Base-by-base conservation (phyloP, 805 yeast species). In the Saturnispora diversa region DNA sequence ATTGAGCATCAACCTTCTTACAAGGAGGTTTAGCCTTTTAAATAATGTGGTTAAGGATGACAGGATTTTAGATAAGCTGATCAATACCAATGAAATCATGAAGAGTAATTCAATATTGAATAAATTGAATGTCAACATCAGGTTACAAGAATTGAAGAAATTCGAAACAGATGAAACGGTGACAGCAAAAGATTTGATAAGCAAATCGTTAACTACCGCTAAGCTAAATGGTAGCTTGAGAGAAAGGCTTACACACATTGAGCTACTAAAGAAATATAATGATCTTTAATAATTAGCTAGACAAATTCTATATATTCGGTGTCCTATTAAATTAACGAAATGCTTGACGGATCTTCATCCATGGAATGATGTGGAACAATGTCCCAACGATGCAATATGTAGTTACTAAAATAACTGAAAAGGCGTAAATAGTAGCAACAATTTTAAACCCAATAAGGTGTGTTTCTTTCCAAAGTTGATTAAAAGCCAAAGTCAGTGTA, bases 401-500 rank as follows among this genome's bases (percentile, higher is more conserved):
- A 3, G 74, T 64, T 43, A 76, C 62, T 1, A 70, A 12, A 9
- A 80, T 61, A 36, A 79, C 70, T 2, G 68, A 53, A 11, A 65
- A 66, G 0, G 78, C 77, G 52, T 81, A 83, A 4, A 84, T 69
- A 5, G 78, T 66, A 11, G 80, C 73, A 20, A 84, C 47, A 8
- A 80, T 77, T 47, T 74, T 68, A 59, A 84, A 83, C 1, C 83
- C 75, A 9, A 58, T 52, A 48, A 81, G 54, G 2, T 70, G 70
- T 35, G 72, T 73, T 2, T 70, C 54, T 3, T 45, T 50, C 31
- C 66, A 78, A 15, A 86, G 53, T 49, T 75, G 71, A 8, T 65
- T 58, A 43, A 75, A 69, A 2, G 85, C 75, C 11, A 81, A 56
- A 0, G 80, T 66, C 80, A 84, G 77, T 0, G 94, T 84, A 2